phyloP scores from a whole-genome alignment of 2,329 filamentous ascomycete species.

The Knoxdaviesia capensis region DNA sequence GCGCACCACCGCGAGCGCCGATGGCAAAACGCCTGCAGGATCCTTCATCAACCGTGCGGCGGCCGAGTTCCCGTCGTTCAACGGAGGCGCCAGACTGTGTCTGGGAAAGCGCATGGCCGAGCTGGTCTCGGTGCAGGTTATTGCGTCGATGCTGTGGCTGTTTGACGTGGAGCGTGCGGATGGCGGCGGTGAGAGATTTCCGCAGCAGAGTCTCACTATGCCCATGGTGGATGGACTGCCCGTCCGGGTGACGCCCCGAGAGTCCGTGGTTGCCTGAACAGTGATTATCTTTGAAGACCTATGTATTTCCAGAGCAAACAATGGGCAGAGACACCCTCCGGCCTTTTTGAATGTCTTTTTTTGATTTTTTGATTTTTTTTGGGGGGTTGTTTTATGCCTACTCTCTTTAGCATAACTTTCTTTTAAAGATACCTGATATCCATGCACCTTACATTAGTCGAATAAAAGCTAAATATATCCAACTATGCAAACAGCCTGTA shows the following conservation, averaged over 20 bases:
- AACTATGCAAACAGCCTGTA: too few relatives aligned
- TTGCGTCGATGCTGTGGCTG: conserved; percentile 23
- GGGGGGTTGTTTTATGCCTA: too few relatives aligned
- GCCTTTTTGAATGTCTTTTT: too few relatives aligned
- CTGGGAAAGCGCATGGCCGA: conserved; percentile 47
- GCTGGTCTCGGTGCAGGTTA: conserved; percentile 32
- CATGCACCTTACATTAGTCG: too few relatives aligned
- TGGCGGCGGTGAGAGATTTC: conserved; percentile 25
- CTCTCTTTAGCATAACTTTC: too few relatives aligned
- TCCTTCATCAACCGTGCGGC: conserved; percentile 19
- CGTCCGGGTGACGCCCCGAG: conserved; percentile 13
- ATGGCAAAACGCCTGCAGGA: conserved; percentile 14
- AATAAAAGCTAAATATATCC: too few relatives aligned
- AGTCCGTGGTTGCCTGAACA: too few relatives aligned
- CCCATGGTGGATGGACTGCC: conserved; percentile 43
- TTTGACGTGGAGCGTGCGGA: conserved; percentile 30
- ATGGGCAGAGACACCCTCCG: too few relatives aligned
- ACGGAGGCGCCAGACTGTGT: conserved; percentile 39
- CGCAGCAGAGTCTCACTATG: conserved; percentile 39
- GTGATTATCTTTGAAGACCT: too few relatives aligned
- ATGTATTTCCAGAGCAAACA: too few relatives aligned
- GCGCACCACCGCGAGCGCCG: neutral
- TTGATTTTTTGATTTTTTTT: too few relatives aligned
- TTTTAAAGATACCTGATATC: too few relatives aligned
- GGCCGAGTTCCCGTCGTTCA: conserved; percentile 43